Conservation (phyloP, 805 yeast species). For the Kodamaea laetipori region DNA sequence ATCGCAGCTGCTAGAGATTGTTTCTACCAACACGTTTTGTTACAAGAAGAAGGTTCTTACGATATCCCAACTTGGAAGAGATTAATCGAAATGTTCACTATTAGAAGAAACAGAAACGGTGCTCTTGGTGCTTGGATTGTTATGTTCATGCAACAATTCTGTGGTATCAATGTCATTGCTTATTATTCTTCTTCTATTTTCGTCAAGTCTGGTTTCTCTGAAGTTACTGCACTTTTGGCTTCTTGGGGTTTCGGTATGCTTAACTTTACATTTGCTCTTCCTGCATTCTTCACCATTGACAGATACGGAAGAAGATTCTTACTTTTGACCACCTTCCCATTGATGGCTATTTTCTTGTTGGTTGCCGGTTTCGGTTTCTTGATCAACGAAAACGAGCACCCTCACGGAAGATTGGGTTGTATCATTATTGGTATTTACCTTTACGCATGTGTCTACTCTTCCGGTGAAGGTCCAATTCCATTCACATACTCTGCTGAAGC, state of each 20-base stretch:
- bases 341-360: constrained; percentile 61
- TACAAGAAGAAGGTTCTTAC: constrained; percentile 61
- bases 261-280: constrained; percentile 78
- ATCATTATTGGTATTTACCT: constrained; percentile 74
- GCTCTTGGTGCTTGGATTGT: constrained; percentile 77
- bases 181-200: constrained; percentile 82
- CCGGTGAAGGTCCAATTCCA: constrained; percentile 90
- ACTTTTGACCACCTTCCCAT: constrained; percentile 60
- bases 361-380: constrained; percentile 73
- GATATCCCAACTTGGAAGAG: constrained; percentile 48
- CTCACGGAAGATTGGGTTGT: constrained; percentile 61
- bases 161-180: constrained; percentile 88
- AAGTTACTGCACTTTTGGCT: constrained; percentile 66
- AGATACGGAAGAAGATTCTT: constrained; percentile 70
- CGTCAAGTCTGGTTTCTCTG: constrained; percentile 62
- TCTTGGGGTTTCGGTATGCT: constrained; percentile 87
- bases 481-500: constrained; percentile 88
- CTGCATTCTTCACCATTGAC: constrained; percentile 81
- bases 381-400: constrained; percentile 48
- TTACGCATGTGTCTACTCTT: constrained; percentile 71
- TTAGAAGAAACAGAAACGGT: constrained; percentile 83
- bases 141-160: constrained; percentile 89
- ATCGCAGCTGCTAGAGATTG: constrained; percentile 67
- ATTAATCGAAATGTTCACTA: constrained; percentile 59
- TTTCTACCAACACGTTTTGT: constrained; percentile 57